Evolutionary conservation across 345 rosid species (phyloP).

Genomic region (Moringa oleifera): DNA sequence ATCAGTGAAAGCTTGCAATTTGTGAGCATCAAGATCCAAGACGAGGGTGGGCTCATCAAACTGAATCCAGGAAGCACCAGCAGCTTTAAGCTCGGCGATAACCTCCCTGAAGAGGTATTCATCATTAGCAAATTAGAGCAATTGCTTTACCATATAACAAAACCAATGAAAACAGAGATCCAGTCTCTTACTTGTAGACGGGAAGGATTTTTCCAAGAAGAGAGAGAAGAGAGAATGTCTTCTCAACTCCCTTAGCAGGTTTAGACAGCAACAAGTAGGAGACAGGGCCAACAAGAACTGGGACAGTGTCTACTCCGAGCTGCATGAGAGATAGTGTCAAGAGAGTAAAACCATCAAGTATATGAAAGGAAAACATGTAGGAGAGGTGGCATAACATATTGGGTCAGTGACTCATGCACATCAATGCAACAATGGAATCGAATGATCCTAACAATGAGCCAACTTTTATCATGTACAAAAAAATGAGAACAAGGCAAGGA

Average conservation of each 20-base stretch:
- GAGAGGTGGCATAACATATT: not conserved
- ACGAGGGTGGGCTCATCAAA: slow-evolving; percentile 90
- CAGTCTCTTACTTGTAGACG: slow-evolving; percentile 66
- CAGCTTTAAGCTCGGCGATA: slow-evolving; percentile 79
- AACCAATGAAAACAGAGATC: not conserved
- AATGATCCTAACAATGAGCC: too few species aligned
- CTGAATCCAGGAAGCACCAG: slow-evolving; percentile 96
- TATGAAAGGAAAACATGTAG: not conserved
- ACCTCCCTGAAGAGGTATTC: slow-evolving; percentile 61
- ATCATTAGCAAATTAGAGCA: slow-evolving; percentile 20
- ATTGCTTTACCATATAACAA: slow-evolving; percentile 3
- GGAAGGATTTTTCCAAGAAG: slow-evolving; percentile 86
- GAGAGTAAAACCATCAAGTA: not conserved
- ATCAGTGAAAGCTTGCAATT: slow-evolving; percentile 70
- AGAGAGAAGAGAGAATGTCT: slow-evolving; percentile 74
- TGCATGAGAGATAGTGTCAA: slow-evolving; percentile 34
- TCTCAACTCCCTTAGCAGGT: slow-evolving; percentile 93
- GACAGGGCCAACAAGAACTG: slow-evolving; percentile 90
- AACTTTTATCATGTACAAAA: not conserved
- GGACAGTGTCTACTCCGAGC: slow-evolving; percentile 91
- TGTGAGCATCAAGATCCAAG: slow-evolving; percentile 82
- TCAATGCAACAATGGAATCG: too few species aligned
- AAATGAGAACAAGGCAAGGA: not conserved
- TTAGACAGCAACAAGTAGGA: slow-evolving; percentile 90
- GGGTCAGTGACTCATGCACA: not conserved